These are phyloP conservation scores for Porodaedalea pini DNA, from an alignment of 1,284 basidiomycete genomes.

Conservation along the genomic window DNA sequence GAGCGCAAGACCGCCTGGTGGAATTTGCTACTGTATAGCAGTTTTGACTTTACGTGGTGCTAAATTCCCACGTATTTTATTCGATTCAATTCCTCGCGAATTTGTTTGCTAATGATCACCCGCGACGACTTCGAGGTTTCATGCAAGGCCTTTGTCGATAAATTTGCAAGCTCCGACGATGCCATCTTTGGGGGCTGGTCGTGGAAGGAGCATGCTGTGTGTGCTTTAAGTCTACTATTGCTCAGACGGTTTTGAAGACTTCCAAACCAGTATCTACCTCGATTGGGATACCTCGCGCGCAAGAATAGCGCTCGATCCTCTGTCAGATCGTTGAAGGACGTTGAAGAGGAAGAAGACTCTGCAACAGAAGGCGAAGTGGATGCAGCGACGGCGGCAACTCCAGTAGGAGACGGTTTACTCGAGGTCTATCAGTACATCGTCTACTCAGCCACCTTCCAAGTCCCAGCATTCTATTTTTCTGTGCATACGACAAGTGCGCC, in stretches of 20 bases:
- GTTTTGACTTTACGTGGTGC: not conserved
- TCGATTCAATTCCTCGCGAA: not conserved
- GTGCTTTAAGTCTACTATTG: constrained; percentile 29
- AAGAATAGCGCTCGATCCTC: constrained; percentile 12
- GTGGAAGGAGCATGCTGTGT: constrained; percentile 53
- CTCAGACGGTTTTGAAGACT: constrained; percentile 3
- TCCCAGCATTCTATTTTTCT: constrained; percentile 78
- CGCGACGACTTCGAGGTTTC: constrained; percentile 60
- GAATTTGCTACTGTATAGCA: constrained; percentile 9
- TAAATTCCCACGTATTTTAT: not conserved
- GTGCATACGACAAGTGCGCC: constrained; percentile 59
- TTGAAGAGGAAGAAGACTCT: constrained; percentile 23
- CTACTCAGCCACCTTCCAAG: constrained; percentile 69
- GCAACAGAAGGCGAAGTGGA: constrained; percentile 27
- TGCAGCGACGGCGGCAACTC: constrained; percentile 28
- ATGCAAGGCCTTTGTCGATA: constrained; percentile 50
- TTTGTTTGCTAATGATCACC: constrained; percentile 34
- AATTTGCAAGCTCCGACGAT: constrained; percentile 24
- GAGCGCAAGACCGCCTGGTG: not conserved
- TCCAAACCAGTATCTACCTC: constrained; percentile 1
- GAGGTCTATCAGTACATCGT: constrained; percentile 55
- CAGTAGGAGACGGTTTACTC: not conserved
- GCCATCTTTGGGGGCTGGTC: constrained; percentile 40
- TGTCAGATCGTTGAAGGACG: constrained; percentile 5
- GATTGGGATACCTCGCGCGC: constrained; percentile 22